Conservation (phyloP, 2,329 filamentous ascomycete species). For the Tolypocladium tundrense region DNA sequence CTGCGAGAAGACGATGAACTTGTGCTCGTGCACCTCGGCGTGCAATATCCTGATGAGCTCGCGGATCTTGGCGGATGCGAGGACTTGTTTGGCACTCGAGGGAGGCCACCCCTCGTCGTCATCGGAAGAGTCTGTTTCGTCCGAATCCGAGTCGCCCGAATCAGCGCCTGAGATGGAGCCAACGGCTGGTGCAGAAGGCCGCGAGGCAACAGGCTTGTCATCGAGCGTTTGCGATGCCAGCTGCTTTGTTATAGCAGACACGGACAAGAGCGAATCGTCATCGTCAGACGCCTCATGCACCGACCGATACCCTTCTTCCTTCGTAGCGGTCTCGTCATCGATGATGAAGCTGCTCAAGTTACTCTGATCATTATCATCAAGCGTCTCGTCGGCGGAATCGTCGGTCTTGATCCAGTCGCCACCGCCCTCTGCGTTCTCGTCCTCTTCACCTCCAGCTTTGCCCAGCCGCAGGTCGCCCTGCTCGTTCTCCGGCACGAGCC, state of each 20-base stretch:
- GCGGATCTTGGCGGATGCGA: slow-evolving; percentile 82
- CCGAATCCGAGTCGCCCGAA: slow-evolving; percentile 15
- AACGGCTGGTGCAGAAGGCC: slow-evolving; percentile 5
- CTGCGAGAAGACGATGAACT: slow-evolving; percentile 97
- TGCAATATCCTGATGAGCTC: slow-evolving; percentile 73
- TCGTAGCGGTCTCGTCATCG: slow-evolving; percentile 34
- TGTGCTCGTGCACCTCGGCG: slow-evolving; percentile 70
- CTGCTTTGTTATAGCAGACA: slow-evolving; percentile 25
- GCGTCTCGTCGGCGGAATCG: slow-evolving; percentile 51
- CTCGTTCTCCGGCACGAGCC: slow-evolving; percentile 65
- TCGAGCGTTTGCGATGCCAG: slow-evolving; percentile 26
- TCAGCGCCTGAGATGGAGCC: slow-evolving; percentile 21
- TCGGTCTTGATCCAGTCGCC: slow-evolving; percentile 68
- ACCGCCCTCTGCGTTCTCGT: slow-evolving; percentile 79
- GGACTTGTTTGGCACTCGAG: slow-evolving; percentile 26
- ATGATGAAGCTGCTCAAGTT: slow-evolving; percentile 46
- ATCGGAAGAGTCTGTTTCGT: slow-evolving; percentile 29
- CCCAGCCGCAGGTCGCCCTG: slow-evolving; percentile 52
- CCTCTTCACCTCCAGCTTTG: slow-evolving; percentile 72
- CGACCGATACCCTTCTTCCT: slow-evolving; percentile 17
- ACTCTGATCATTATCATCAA: slow-evolving; percentile 41
- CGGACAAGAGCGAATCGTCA: slow-evolving; percentile 23
- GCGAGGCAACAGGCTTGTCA: slow-evolving; percentile 8
- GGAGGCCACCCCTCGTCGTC: slow-evolving; percentile 21
- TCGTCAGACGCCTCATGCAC: slow-evolving; percentile 14